phyloP scores from a whole-genome alignment of 2,329 filamentous ascomycete species.

The Thermoascus crustaceus region DNA sequence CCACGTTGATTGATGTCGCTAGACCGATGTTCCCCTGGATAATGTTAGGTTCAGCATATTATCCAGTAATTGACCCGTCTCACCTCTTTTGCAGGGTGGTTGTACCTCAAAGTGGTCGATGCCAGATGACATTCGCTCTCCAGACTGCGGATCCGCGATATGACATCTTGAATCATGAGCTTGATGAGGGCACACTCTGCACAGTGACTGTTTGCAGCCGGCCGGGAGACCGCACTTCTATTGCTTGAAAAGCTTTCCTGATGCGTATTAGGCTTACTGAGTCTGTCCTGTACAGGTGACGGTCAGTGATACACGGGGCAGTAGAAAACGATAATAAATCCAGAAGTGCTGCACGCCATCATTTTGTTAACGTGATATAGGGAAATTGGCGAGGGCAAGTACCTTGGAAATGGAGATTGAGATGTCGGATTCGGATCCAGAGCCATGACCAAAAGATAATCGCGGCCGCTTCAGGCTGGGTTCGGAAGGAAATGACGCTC shows the following conservation, averaged over 20 bases:
- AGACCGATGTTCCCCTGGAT: background rate
- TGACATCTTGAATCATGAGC: conserved; percentile 9
- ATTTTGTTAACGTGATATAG: background rate
- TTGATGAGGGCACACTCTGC: conserved; percentile 11
- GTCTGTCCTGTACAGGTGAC: background rate
- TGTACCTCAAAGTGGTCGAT: conserved; percentile 1
- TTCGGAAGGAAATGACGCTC: background rate
- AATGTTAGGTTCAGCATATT: too few species aligned
- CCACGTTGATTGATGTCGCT: background rate
- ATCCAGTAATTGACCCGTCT: too few species aligned
- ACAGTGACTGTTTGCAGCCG: background rate
- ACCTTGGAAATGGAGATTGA: background rate
- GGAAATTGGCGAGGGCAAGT: background rate
- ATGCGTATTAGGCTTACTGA: background rate
- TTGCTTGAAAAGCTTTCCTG: background rate
- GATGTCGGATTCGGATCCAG: background rate
- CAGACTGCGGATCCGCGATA: conserved; percentile 12
- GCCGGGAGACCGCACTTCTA: background rate
- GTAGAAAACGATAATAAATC: too few species aligned
- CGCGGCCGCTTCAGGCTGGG: conserved; percentile 1
- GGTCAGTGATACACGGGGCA: background rate
- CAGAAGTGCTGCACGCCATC: too few species aligned
- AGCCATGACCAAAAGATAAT: conserved; percentile 1
- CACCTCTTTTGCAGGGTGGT: conserved; percentile 1
- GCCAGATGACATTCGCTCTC: conserved; percentile 11